These are phyloP conservation scores for Nakazawaea molendinolei DNA, from an alignment of 805 yeast genomes.

Conservation along the genomic window DNA sequence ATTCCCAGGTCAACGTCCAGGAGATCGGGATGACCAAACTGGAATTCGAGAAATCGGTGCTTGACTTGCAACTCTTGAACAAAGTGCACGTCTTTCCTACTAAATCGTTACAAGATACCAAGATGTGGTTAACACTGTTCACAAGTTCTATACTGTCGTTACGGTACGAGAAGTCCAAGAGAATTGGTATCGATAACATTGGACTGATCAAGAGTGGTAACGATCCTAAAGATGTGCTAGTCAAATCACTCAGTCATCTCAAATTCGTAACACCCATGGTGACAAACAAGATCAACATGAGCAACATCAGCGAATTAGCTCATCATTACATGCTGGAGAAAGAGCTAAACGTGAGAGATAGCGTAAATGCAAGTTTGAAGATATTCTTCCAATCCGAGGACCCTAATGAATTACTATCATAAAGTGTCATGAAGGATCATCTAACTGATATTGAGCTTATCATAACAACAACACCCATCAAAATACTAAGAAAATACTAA, in stretches of 20 bases:
- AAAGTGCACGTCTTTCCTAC: conserved; percentile 46
- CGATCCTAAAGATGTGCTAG: conserved; percentile 37
- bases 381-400: conserved; percentile 43
- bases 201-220: conserved; percentile 51
- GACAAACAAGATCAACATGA: conserved; percentile 39
- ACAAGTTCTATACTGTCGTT: conserved; percentile 48
- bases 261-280: conserved; percentile 48
- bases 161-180: conserved; percentile 46
- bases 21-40: conserved; percentile 18
- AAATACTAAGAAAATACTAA: no score
- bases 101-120: conserved; percentile 37
- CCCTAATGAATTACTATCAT: conserved; percentile 38
- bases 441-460: no score
- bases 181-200: conserved; percentile 33
- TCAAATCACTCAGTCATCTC: conserved; percentile 48
- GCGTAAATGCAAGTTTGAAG: conserved; percentile 41
- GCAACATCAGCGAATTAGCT: conserved; percentile 15
- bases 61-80: conserved; percentile 38
- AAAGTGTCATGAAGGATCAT: no score
- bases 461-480: no score
- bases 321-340: neutral
- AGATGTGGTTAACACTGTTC: conserved; percentile 49
- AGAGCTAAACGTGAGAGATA: conserved; percentile 30
- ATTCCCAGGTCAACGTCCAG: no score
- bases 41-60: conserved; percentile 34